These are phyloP conservation scores for Thermothelomyces thermophilus DNA, from an alignment of 2,329 filamentous ascomycete species.

Conservation along the genomic window DNA sequence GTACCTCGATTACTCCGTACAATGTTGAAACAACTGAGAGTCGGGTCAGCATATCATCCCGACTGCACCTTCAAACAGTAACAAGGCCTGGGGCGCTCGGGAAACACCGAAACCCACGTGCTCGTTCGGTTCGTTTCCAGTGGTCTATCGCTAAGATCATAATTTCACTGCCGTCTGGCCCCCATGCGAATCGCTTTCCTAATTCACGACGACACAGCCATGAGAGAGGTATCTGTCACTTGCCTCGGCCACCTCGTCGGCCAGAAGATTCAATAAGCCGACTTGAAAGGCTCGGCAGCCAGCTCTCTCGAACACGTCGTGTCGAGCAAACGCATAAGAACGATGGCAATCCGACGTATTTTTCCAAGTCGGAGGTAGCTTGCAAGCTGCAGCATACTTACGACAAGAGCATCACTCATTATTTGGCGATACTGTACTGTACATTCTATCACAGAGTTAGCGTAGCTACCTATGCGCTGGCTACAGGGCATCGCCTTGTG, in stretches of 20 bases:
- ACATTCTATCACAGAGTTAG: no score
- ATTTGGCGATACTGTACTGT: no score
- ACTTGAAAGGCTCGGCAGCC: neutral
- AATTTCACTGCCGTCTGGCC: neutral
- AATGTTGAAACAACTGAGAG: no score
- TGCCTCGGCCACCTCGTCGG: neutral
- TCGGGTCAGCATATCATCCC: constrained; percentile 1
- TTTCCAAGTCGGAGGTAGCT: neutral
- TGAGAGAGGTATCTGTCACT: neutral
- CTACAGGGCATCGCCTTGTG: constrained; percentile 1
- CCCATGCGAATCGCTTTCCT: neutral
- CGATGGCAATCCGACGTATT: neutral
- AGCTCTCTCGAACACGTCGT: neutral
- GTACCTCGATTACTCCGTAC: no score
- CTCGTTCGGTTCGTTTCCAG: neutral
- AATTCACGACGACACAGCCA: neutral
- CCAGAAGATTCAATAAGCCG: neutral
- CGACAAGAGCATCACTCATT: no score
- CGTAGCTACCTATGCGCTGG: constrained; percentile 7
- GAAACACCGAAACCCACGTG: neutral
- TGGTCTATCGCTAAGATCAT: neutral
- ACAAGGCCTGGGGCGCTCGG: neutral
- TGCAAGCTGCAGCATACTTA: neutral
- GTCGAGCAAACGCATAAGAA: neutral
- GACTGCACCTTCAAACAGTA: neutral